phyloP scores from a whole-genome alignment of 352 stramenopile genomes.

The Bremia lactucae region DNA sequence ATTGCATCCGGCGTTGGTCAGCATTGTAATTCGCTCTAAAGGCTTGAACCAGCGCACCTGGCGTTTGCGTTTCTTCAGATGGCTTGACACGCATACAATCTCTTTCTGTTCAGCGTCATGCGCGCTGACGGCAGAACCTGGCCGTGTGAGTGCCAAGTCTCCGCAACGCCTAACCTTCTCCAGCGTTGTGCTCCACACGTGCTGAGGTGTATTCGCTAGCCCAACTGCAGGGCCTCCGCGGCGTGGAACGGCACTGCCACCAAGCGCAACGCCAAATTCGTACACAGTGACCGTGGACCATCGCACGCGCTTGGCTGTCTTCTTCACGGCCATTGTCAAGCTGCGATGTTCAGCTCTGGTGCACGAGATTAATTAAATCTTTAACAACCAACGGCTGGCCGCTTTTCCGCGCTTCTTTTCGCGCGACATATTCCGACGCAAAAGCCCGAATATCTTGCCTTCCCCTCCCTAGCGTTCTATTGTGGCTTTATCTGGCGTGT shows the following conservation, averaged over 20 bases:
- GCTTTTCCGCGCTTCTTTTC: slow-evolving; percentile 9
- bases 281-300: slow-evolving; percentile 58
- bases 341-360: too few species aligned
- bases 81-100: neutral
- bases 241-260: slow-evolving; percentile 38
- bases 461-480: too few species aligned
- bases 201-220: slow-evolving; percentile 27
- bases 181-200: slow-evolving; percentile 37
- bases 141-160: slow-evolving; percentile 12
- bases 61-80: slow-evolving; percentile 6
- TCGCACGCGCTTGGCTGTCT: slow-evolving; percentile 30
- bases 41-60: slow-evolving; percentile 51
- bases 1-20: slow-evolving; percentile 46
- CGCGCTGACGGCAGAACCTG: neutral
- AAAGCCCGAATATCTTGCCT: neutral
- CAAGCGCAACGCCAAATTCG: slow-evolving; percentile 46
- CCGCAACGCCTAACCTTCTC: slow-evolving; percentile 23
- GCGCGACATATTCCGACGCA: slow-evolving; percentile 12
- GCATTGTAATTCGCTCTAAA: slow-evolving; percentile 42
- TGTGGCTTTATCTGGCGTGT: too few species aligned
- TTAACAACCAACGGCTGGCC: neutral
- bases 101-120: slow-evolving; percentile 6
- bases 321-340: slow-evolving; percentile 4
- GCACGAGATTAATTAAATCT: slow-evolving; percentile 10
- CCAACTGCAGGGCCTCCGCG: slow-evolving; percentile 40